A percentile compares a stretch with the other conserved stretches of the same genome.
Evolutionary conservation across 768 basidiomycete genomes (phyloP).

Genomic region (Kwoniella shandongensis): DNA sequence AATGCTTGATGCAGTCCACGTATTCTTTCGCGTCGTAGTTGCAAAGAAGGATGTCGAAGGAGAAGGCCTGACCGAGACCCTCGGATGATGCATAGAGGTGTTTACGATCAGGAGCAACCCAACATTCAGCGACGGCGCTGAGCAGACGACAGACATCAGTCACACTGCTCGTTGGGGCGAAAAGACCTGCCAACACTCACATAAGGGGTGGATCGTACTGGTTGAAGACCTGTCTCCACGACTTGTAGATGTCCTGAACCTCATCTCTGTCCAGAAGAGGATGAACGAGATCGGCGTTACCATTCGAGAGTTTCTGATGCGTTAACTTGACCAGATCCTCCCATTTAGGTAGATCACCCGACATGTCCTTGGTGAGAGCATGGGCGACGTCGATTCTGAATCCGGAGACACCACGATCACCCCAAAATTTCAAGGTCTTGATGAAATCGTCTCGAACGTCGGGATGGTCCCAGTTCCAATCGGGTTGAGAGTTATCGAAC

Average conservation of each 20-base stretch:
- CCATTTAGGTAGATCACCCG: conserved; percentile 22
- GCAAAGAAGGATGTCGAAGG: conserved; percentile 42
- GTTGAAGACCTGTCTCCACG: conserved; percentile 44
- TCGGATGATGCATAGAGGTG: conserved; percentile 36
- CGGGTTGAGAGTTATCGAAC: conserved; percentile 45
- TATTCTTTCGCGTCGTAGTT: conserved; percentile 32
- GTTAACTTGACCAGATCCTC: conserved; percentile 24
- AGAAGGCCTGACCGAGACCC: conserved; percentile 44
- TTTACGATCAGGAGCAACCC: conserved; percentile 41
- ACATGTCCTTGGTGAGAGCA: conserved; percentile 37
- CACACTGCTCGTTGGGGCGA: background rate
- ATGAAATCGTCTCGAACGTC: conserved; percentile 45
- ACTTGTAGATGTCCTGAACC: conserved; percentile 37
- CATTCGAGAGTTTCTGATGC: conserved; percentile 24
- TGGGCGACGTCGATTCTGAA: conserved; percentile 47
- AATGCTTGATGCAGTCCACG: conserved; percentile 23
- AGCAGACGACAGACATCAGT: background rate
- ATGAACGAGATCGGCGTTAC: conserved; percentile 22
- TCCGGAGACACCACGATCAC: conserved; percentile 40
- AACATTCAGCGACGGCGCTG: conserved; percentile 45
- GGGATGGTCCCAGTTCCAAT: conserved; percentile 41
- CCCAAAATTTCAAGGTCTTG: conserved; percentile 44
- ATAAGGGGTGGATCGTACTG: conserved; percentile 44
- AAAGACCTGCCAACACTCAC: conserved; percentile 19
- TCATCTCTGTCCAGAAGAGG: conserved; percentile 40